A percentile compares a stretch with the other conserved stretches of the same genome.
These are phyloP conservation scores for Handroanthus guayacan DNA, from an alignment of 257 asterid species.

Conservation along the genomic window DNA sequence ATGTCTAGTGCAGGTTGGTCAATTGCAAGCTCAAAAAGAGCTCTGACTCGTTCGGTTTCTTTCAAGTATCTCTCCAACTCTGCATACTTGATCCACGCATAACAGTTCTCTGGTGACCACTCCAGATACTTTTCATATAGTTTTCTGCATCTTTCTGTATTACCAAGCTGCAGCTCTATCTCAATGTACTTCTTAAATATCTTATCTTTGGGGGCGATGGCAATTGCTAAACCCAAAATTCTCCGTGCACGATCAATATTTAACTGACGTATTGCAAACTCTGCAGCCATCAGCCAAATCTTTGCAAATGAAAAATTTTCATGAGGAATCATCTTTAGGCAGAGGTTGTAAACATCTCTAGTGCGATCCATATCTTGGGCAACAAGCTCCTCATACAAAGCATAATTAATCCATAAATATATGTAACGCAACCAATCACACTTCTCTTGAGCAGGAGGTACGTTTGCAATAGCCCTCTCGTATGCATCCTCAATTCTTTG, in stretches of 20 bases:
- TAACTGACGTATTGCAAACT: constrained; percentile 86
- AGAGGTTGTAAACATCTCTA: constrained; percentile 58
- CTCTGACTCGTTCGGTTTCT: constrained; percentile 94
- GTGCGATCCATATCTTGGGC: constrained; percentile 83
- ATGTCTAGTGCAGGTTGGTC: constrained; percentile 94
- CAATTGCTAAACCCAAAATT: constrained; percentile 67
- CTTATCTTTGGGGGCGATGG: constrained; percentile 78
- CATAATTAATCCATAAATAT: constrained; percentile 92
- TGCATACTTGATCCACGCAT: constrained; percentile 94
- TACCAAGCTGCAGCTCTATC: constrained; percentile 90
- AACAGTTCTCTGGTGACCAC: constrained; percentile 95
- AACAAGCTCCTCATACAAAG: constrained; percentile 86
- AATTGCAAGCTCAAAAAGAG: constrained; percentile 93
- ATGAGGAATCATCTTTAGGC: constrained; percentile 66
- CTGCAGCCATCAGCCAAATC: constrained; percentile 95
- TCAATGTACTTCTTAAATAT: constrained; percentile 95
- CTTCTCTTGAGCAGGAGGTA: constrained; percentile 97
- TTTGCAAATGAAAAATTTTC: constrained; percentile 85
- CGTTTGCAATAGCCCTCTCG: constrained; percentile 88
- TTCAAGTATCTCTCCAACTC: constrained; percentile 82
- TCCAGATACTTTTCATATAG: constrained; percentile 84
- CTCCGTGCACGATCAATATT: constrained; percentile 66
- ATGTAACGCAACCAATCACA: constrained; percentile 92
- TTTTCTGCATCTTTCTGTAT: constrained; percentile 86
- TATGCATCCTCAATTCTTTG: constrained; percentile 78